Percentiles rank a stretch among this genome's conserved stretches.
Conservation (phyloP, 805 yeast genomes). For the Saccharomycopsis fodiens region DNA sequence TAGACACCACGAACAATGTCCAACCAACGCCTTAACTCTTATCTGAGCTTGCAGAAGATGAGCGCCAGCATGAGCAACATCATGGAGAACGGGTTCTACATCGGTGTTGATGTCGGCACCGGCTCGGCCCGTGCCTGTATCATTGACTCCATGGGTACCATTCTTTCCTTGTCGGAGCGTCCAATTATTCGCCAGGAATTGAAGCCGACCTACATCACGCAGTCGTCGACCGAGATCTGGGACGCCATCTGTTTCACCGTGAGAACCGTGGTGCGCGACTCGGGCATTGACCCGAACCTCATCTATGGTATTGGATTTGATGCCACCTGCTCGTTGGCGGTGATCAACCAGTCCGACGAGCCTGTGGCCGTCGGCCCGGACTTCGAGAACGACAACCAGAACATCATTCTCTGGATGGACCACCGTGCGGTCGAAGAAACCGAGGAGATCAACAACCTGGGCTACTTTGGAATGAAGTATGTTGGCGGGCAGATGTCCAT, state of each 20-base stretch:
- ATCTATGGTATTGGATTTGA: slow-evolving; percentile 92
- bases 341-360: slow-evolving; percentile 49
- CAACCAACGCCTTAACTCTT: slow-evolving; percentile 18
- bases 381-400: slow-evolving; percentile 62
- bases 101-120: slow-evolving; percentile 95
- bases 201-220: slow-evolving; percentile 70
- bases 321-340: slow-evolving; percentile 94
- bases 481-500: slow-evolving; percentile 98
- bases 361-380: slow-evolving; percentile 93
- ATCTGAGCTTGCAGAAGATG: slow-evolving; percentile 11
- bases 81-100: slow-evolving; percentile 33
- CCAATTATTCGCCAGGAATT: slow-evolving; percentile 72
- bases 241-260: slow-evolving; percentile 77
- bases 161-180: slow-evolving; percentile 69
- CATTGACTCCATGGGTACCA: slow-evolving; percentile 76
- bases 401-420: slow-evolving; percentile 96
- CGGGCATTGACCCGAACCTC: slow-evolving; percentile 57
- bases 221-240: slow-evolving; percentile 90
- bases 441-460: slow-evolving; percentile 67
- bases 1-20: too few species aligned
- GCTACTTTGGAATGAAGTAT: slow-evolving; percentile 72
- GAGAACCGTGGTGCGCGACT: slow-evolving; percentile 61
- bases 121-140: slow-evolving; percentile 95
- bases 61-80: slow-evolving; percentile 11
- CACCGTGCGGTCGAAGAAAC: slow-evolving; percentile 88